Base-by-base conservation (phyloP, 495 filamentous ascomycete species). In the Cairneyella variabilis region DNA sequence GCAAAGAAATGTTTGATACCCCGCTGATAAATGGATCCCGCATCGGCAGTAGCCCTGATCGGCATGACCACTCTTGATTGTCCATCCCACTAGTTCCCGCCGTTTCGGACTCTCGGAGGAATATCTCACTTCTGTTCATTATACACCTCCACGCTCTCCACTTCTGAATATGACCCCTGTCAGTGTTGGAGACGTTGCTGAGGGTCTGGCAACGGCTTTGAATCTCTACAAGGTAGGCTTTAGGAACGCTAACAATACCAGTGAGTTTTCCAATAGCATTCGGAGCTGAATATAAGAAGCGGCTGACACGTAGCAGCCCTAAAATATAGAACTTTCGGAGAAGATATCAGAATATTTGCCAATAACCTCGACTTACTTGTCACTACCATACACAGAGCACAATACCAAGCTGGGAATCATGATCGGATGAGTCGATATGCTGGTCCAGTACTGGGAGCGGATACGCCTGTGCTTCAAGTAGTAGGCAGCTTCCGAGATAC, bases 191-290 rank as follows among this genome's bases (percentile, higher is more conserved):
- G 48, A 51, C 23, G 17, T 40, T 6, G 17, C 17, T 9, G 16
- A 39, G 3, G 36, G 34, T 20, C 36, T 51, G 7, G n/a, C 48
- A 17, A 6, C 34, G 14, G 48, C 48, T 26, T 36, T 26, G n/a
- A 3, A 51, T 25, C 6, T 51, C 20, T 41, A 51, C 36, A 25
- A 38, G 20, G 41, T 27, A 3, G 48, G 48, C 9, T 51, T 51
- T 18, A 40, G 34, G 25, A 51, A 27, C n/a, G 30, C 21, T 14
- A 39, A 4, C 21, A 51, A 37, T 23, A 36, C 30, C 16, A 39
- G 48, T 51, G 22, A 51, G 48, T 51, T 10, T 51, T 16, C 9
- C 14, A 32, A 14, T 32, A n/a, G n/a, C n/a, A n/a, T n/a, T n/a
- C n/a, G n/a, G n/a, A n/a, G n/a, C n/a, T n/a, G n/a, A n/a, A n/a